These are phyloP conservation scores for Exobasidium cylindrosporum DNA, from an alignment of 1,284 basidiomycete genomes.

Conservation along the genomic window DNA sequence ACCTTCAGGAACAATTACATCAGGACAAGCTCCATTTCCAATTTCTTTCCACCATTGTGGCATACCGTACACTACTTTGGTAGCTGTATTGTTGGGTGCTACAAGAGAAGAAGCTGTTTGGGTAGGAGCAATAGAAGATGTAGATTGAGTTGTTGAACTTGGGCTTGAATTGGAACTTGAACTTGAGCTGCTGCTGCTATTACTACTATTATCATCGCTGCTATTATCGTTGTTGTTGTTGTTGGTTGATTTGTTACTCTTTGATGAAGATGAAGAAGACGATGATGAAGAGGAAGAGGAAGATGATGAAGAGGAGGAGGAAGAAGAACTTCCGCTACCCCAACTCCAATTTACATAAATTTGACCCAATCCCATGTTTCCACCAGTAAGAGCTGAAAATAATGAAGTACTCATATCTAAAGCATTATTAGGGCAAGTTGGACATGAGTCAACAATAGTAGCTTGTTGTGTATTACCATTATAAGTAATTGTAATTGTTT, in stretches of 20 bases:
- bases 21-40: constrained; percentile 9
- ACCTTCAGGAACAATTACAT: neutral
- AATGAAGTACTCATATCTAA: constrained; percentile 76
- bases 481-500: constrained; percentile 65
- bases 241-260: constrained; percentile 14
- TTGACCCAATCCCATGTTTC: constrained; percentile 25
- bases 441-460: constrained; percentile 68
- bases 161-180: neutral
- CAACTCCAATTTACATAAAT: constrained; percentile 37
- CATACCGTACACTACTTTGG: constrained; percentile 6
- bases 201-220: neutral
- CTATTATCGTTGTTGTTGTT: constrained; percentile 8
- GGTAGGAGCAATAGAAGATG: neutral
- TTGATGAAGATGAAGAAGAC: neutral
- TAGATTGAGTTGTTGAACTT: neutral
- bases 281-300: constrained; percentile 10
- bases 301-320: neutral
- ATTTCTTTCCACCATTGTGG: constrained; percentile 11
- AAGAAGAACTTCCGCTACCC: constrained; percentile 2
- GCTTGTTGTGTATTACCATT: constrained; percentile 62
- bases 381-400: constrained; percentile 59
- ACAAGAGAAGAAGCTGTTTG: neutral
- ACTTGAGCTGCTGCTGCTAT: neutral
- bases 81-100: neutral
- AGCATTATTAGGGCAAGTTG: constrained; percentile 68